phyloP scores from a whole-genome alignment of 1,284 basidiomycete species.

The Ceratobasidium sp. region DNA sequence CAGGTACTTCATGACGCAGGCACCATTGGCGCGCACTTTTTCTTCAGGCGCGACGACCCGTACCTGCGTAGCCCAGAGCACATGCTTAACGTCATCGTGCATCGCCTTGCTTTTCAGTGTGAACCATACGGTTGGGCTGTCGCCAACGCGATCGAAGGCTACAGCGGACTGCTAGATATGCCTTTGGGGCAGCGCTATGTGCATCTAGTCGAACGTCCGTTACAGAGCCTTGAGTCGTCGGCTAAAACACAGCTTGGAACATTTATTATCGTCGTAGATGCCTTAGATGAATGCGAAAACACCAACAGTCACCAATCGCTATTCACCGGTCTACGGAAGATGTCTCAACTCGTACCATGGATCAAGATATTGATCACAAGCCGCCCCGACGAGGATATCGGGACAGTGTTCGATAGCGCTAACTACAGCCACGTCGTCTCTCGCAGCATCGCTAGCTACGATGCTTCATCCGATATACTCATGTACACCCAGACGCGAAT shows the following conservation, averaged over 20 bases:
- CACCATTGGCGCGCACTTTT: constrained; percentile 51
- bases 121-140: background rate
- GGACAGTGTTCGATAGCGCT: background rate
- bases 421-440: background rate
- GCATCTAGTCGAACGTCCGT: constrained; percentile 3
- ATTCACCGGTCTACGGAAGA: background rate
- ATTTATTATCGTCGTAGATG: constrained; percentile 36
- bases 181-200: background rate
- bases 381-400: constrained; percentile 25
- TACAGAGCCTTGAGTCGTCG: background rate
- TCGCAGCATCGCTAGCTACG: background rate
- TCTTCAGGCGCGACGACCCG: constrained; percentile 49
- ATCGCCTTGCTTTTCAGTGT: constrained; percentile 12
- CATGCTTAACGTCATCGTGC: constrained; percentile 31
- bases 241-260: background rate
- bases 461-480: constrained; percentile 8
- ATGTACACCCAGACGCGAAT: background rate
- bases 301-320: background rate
- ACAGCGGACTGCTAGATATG: background rate
- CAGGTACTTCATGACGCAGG: constrained; percentile 27
- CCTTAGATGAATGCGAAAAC: constrained; percentile 37
- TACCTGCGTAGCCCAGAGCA: constrained; percentile 2
- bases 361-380: constrained; percentile 27
- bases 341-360: constrained; percentile 4
- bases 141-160: background rate